Evolutionary conservation across 169 alveolate species (phyloP).

Genomic region (Plasmodium relictum): DNA sequence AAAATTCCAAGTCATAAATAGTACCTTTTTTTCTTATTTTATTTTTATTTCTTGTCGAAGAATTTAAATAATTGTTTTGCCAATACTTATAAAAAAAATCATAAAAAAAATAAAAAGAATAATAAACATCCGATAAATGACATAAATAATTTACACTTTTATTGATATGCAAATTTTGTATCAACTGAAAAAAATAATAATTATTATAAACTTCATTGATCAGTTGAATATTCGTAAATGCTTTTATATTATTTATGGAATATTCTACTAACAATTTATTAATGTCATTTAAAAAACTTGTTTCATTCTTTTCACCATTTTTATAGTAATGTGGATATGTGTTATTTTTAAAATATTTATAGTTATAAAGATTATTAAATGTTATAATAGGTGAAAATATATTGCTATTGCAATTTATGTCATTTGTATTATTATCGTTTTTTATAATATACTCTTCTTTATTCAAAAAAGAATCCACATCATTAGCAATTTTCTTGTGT

Average conservation of each 20-base stretch:
- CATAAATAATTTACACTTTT: slow-evolving; percentile 42
- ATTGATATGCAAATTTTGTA: slow-evolving; percentile 68
- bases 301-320: slow-evolving; percentile 52
- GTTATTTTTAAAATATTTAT: slow-evolving; percentile 40
- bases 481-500: too few species aligned
- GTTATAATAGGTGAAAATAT: slow-evolving; percentile 16
- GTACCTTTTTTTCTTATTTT: not conserved
- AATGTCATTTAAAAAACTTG: slow-evolving; percentile 17
- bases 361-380: slow-evolving; percentile 23
- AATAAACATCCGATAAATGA: slow-evolving; percentile 50
- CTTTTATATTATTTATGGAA: slow-evolving; percentile 22
- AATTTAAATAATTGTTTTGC: slow-evolving; percentile 30
- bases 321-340: slow-evolving; percentile 47
- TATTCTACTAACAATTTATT: slow-evolving; percentile 44
- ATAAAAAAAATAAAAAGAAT: slow-evolving; percentile 56
- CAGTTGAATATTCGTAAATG: slow-evolving; percentile 30
- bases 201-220: slow-evolving; percentile 36
- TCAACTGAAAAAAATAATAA: slow-evolving; percentile 32
- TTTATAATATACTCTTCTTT: not conserved
- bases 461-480: not conserved
- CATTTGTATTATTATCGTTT: not conserved
- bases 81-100: slow-evolving; percentile 63
- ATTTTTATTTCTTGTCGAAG: not conserved
- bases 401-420: not conserved
- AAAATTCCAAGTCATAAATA: slow-evolving; percentile 50